Base-by-base conservation (phyloP, 345 rosid species). In the Gossypium ekmanianum region DNA sequence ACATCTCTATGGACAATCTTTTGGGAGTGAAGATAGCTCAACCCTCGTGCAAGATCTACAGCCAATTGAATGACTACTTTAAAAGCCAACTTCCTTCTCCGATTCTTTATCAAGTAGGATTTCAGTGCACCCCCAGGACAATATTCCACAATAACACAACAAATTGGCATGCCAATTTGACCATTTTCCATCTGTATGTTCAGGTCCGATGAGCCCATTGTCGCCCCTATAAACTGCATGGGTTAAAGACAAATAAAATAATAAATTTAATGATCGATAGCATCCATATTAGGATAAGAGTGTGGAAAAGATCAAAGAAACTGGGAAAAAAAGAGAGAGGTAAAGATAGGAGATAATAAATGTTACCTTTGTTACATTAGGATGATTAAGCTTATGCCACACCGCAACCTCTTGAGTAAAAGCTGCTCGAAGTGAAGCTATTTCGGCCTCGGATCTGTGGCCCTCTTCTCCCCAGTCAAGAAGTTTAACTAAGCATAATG, bases 381-480 rank as follows among this genome's bases (percentile, higher is more conserved):
- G 98, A 83, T 94, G 98, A 77, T 94, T 91, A 56, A 94, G 97
- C 87, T 91, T 94, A 82, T 94, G 98, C 98, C 98, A 94, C 44
- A 94, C 98, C 77, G 91, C 95, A 85, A 94, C 96, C 87, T 94
- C 98, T 82, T 94, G 97, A 14, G 90, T 83, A 83, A 92, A 91
- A 73, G 94, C 94, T 55, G 98, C 88, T 84, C 95, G 86, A 27
- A 94, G 91, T 26, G 98, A 88, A 66, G 98, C 90, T 83, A 94
- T 87, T 85, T 92, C 98, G 57, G 97, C 90, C 2, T 88, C 97
- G 8, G 97, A 85, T 77, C 97, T 85, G 79, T 92, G 97, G 22
- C 98, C 94, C 68, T 92, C 98, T 89, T 94, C 98, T 74, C 98
- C 98, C 96, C 97, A 93, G 76, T 94, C 99, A 81, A 94, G 92